These are phyloP conservation scores for Boletus rubroflammeus DNA, from an alignment of 768 basidiomycete genomes.

Conservation along the genomic window DNA sequence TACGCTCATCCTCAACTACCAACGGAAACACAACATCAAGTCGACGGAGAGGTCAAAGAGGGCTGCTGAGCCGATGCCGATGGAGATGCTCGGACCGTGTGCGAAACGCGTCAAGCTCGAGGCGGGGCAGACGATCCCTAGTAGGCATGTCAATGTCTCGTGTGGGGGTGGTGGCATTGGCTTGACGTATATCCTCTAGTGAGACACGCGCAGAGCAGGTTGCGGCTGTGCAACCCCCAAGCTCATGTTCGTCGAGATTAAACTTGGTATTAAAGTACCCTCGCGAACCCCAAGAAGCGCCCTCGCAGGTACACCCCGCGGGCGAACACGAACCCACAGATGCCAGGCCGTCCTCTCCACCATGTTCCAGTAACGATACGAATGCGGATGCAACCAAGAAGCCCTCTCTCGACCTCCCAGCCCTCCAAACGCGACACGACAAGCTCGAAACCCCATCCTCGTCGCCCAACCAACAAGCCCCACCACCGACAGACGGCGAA, in stretches of 20 bases:
- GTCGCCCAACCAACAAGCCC: neutral
- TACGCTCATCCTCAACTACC: constrained; percentile 38
- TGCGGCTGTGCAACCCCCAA: neutral
- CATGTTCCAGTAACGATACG: neutral
- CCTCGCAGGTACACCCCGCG: neutral
- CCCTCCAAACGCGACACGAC: neutral
- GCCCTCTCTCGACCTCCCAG: neutral
- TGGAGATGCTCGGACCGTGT: neutral
- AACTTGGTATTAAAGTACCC: neutral
- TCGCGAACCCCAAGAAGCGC: neutral
- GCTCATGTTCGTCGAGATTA: neutral
- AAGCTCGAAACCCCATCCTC: constrained; percentile 1
- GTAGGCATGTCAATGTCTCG: constrained; percentile 2
- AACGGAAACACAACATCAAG: constrained; percentile 27
- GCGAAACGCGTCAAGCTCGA: constrained; percentile 11
- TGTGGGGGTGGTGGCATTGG: neutral
- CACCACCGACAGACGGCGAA: neutral
- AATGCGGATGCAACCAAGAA: neutral
- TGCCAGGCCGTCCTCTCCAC: neutral
- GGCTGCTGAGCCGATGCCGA: neutral
- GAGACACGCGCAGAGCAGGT: neutral
- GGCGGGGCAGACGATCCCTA: neutral
- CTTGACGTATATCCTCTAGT: neutral
- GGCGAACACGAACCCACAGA: neutral
- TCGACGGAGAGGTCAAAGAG: constrained; percentile 6